A percentile compares a stretch with the other conserved stretches of the same genome.
Conservation (phyloP, 169 alveolate genomes). For the Plasmodium billcollinsi region DNA sequence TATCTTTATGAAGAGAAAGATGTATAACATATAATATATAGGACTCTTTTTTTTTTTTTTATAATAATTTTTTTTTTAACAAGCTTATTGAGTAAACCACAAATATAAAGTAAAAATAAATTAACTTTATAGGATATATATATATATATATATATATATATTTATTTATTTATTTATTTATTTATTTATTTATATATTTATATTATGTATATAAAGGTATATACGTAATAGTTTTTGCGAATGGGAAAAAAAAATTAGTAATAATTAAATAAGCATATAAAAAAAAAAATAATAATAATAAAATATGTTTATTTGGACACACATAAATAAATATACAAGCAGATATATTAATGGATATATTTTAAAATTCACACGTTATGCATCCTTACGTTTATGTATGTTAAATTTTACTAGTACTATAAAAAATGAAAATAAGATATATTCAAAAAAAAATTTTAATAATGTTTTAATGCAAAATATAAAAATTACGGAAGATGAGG, state of each 20-base stretch:
- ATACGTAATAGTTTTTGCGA: background rate
- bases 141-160: too few species aligned
- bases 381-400: constrained; percentile 4
- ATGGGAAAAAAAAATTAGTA: constrained; percentile 1
- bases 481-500: constrained; percentile 48
- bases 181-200: too few species aligned
- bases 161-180: too few species aligned
- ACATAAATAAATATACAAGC: constrained; percentile 22
- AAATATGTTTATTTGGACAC: constrained; percentile 37
- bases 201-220: too few species aligned
- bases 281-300: background rate
- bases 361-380: constrained; percentile 6
- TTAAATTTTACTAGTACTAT: constrained; percentile 15
- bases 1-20: too few species aligned
- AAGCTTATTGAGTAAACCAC: too few species aligned
- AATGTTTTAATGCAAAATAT: constrained; percentile 69
- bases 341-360: background rate
- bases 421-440: constrained; percentile 40
- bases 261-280: background rate
- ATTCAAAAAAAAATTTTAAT: constrained; percentile 53
- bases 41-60: too few species aligned
- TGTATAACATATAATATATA: too few species aligned
- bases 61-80: too few species aligned
- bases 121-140: too few species aligned
- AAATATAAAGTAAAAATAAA: too few species aligned